These are phyloP conservation scores for Vigna mungo DNA, from an alignment of 306 rosid species.

Conservation along the genomic window DNA sequence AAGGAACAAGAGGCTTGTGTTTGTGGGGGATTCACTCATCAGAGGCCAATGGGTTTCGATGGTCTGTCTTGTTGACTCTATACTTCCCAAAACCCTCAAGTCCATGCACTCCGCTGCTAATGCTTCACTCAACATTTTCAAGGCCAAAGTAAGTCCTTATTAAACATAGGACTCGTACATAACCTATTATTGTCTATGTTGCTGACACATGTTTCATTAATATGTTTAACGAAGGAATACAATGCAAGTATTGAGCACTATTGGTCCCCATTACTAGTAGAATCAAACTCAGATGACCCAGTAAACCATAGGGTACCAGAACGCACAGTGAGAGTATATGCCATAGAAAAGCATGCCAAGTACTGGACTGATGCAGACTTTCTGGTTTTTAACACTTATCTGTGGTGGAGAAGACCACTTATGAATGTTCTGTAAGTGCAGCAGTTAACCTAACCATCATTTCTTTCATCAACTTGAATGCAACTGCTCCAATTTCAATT, in stretches of 20 bases:
- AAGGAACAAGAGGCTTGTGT: constrained; percentile 88
- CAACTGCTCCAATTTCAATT: constrained; percentile 22
- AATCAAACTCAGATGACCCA: constrained; percentile 85
- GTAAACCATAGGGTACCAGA: constrained; percentile 74
- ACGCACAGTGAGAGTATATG: constrained; percentile 62
- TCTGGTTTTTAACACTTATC: constrained; percentile 72
- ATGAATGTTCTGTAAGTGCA: constrained; percentile 67
- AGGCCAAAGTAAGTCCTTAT: constrained; percentile 61
- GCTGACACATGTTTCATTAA: constrained; percentile 5
- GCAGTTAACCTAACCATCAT: neutral
- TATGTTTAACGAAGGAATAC: constrained; percentile 60
- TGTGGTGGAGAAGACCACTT: constrained; percentile 84
- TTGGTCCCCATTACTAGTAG: constrained; percentile 86
- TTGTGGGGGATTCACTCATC: constrained; percentile 90
- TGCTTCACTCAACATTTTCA: constrained; percentile 78
- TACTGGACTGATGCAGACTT: constrained; percentile 74
- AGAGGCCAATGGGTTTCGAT: constrained; percentile 97
- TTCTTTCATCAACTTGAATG: constrained; percentile 9
- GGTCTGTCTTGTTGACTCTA: constrained; percentile 78
- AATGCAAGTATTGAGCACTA: constrained; percentile 79
- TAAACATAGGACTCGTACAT: neutral
- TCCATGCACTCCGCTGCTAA: constrained; percentile 68
- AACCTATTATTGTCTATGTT: neutral
- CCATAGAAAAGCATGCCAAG: constrained; percentile 78
- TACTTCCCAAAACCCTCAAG: constrained; percentile 51